Evolutionary conservation across 1,284 basidiomycete genomes (phyloP), one percentile per base, ranked within the genome.

Genomic region (Tylopilus microsporus): DNA sequence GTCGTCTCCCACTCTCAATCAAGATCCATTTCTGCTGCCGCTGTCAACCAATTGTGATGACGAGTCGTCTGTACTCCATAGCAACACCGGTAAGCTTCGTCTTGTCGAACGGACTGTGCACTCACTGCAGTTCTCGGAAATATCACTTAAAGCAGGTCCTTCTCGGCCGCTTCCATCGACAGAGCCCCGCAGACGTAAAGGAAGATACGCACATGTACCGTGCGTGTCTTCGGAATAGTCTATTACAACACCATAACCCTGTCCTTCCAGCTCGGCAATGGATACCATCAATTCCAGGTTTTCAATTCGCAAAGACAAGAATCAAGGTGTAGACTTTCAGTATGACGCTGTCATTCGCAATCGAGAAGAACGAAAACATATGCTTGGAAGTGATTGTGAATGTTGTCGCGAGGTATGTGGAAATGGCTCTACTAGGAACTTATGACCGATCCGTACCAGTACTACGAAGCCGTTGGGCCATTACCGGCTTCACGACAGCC

Each of bases 321-420:
- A 95, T 68, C 76, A 79, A 2, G 91, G 91, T 2, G 60, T 84
- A 8, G 74, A 75, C 47, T 87, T 82, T 52, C 83, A 86, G 65
- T 95, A 81, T 67, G 86, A 93, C 54, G 84, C 87, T 54, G 90
- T 92, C 32, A 89, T 92, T 36, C 78, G 93, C 39, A 78, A 77
- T 53, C 89, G 81, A 67, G 79, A 82, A 16, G 81, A 83, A 49
- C 77, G 94, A 48, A 80, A 79, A 65, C 75, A 77, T 60, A 80
- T 96, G 79, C 79, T 88, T 52, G 94, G 82, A 7, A 84, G 79
- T 1, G 91, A 92, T 63, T 97, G 94, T 71, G 89, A 91, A 66
- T 89, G 86, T 61, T 97, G 94, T 71, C 81, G 79, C 48, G 89
- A 87, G 53, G 93, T 92, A 67, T 63, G 85, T 77, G n/a, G 36